A percentile compares a stretch with the other conserved stretches of the same genome.
phyloP scores from a whole-genome alignment of 2,329 filamentous ascomycete genomes.

The Lasiodiplodia citricola region DNA sequence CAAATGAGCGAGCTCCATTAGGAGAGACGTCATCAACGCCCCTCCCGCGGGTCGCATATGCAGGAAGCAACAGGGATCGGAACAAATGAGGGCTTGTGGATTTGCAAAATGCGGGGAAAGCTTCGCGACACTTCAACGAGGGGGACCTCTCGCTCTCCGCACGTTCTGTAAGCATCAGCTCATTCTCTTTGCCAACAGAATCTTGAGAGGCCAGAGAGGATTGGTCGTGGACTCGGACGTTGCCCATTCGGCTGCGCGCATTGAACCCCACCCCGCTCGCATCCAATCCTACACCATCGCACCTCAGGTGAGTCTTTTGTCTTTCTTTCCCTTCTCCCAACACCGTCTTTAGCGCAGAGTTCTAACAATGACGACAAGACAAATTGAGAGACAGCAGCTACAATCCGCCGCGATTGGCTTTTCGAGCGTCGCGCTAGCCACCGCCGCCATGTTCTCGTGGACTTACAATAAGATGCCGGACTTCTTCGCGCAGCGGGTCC shows the following conservation, averaged over 20 bases:
- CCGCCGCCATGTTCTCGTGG: conserved; percentile 22
- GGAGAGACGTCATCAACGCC: background rate
- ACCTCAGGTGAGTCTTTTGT: background rate
- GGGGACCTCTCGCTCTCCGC: background rate
- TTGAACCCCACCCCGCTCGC: background rate
- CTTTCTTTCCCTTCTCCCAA: background rate
- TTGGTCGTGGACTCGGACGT: background rate
- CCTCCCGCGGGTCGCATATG: background rate
- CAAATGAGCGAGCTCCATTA: background rate
- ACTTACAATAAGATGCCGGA: conserved; percentile 13
- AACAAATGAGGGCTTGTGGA: background rate
- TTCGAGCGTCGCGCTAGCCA: background rate
- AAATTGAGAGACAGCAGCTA: background rate
- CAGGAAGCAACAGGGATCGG: background rate
- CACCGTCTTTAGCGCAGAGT: background rate
- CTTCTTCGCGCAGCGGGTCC: conserved; percentile 6
- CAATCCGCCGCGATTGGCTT: background rate
- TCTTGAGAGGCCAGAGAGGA: background rate
- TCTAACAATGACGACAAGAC: background rate
- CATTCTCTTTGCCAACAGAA: background rate
- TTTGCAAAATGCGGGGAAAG: conserved; percentile 21
- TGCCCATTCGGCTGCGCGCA: background rate
- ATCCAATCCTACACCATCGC: background rate
- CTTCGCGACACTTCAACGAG: background rate
- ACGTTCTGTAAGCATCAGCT: background rate